Base-by-base conservation (phyloP, 495 filamentous ascomycete species). In the Penicillium antarcticum region DNA sequence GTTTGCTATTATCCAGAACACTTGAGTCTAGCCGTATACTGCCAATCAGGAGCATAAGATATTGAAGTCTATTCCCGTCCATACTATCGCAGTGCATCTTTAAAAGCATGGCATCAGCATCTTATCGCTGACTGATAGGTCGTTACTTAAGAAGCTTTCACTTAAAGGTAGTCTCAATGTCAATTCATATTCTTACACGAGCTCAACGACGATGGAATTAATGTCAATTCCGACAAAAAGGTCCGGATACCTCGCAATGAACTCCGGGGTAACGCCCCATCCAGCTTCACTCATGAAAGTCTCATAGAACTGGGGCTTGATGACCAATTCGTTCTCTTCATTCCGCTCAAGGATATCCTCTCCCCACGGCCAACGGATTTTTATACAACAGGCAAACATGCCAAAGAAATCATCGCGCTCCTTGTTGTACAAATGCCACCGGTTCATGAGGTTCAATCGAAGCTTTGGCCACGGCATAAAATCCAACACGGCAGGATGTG, bases 331-430 rank as follows among this genome's bases (percentile, higher is more conserved):
- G 32, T 68, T 61, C 1, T 53, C 35, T 0, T 59, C 54, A 36
- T 66, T 44, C 11, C 65, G 49, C 39, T 66, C 63, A 10, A 68
- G 45, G 11, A 66, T 45, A 26, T 45, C 41, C 35, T 61, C 56
- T 4, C 60, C 60, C 65, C 65, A 68, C 24, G 65, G 65, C 65
- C 65, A 68, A 5, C 62, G 49, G 12, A 68, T 51, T 45, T 62
- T 66, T 8, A 66, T 29, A 50, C 63, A 68, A 14, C 63, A 66
- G 3, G 48, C 26, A 26, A 68, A 48, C 40, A 64, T 39, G 4
- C 61, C 63, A 32, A 68, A 62, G 1, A 68, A 35, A 5, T 55
- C 56, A 7, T 64, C 56, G 0, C 51, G 50, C 9, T 57, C 18
- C 1, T 48, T 42, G 10, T 48, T 26, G 41, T 62, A 59, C 1